Base-by-base conservation (phyloP, 345 rosid genomes). In the Rubroshorea leprosula region DNA sequence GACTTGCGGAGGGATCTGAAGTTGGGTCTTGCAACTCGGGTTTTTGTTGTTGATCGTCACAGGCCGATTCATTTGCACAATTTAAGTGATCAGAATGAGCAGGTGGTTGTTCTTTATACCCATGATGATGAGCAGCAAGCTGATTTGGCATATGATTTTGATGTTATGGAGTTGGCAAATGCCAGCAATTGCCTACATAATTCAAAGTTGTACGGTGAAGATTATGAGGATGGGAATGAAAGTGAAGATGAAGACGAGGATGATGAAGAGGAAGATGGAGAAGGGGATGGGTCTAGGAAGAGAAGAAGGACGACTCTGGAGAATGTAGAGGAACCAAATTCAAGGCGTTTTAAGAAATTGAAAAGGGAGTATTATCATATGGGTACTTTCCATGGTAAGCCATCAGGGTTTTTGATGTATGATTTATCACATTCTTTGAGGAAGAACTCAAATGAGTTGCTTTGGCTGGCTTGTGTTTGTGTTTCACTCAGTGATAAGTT, bases 351-450 rank as follows among this genome's bases (percentile, higher is more conserved):
- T 54, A 85, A 74, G 75, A 90, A 78, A 69, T 67, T 85, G 50
- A 93, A 81, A 68, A 80, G 77, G 60, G 80, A 79, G 62, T 93
- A 93, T 51, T 89, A 93, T 66, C 66, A 65, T 21, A 76, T 79
- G 87, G 99, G 99, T 46, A 89, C 92, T 20, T 89, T 89, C 52
- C 96, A 89, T 68, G 99, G 99, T 23, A 89, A 87, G 69, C 92
- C 99, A 27, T 93, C 97, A 0, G 97, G 99, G 8, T 79, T 86
- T 18, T 74, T 90, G 77, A 70, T 74, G 62, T 41, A 39, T 14
- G 45, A 39, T 8, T 39, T 39, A 11, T 8, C 45, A 7, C 14
- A 39, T 39, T 39, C 45, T 39, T 39, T 39, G 16, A 39, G 12
- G 45, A 39, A 85, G 83, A 83, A 85, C 67, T 89, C 45, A 39